A percentile compares a stretch with the other conserved stretches of the same genome.
Evolutionary conservation across 768 basidiomycete genomes (phyloP).

Genomic region (Boletus reticulatus): DNA sequence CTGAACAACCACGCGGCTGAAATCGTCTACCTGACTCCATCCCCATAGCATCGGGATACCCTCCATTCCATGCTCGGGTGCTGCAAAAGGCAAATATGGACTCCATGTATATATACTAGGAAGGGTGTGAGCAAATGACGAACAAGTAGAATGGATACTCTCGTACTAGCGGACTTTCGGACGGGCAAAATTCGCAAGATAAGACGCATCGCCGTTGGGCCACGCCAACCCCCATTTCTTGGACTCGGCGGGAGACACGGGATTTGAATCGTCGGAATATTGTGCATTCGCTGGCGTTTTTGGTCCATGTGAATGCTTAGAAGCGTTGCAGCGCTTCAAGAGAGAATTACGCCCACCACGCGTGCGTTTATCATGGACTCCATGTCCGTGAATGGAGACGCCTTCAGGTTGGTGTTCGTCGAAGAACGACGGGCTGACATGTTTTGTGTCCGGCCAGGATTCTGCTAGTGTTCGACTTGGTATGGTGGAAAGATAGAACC

Average conservation of each 20-base stretch:
- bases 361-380: slow-evolving; percentile 14
- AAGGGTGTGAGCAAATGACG: background rate
- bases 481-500: slow-evolving; percentile 4
- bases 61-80: slow-evolving; percentile 46
- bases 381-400: background rate
- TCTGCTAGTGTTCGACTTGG: slow-evolving; percentile 5
- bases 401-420: background rate
- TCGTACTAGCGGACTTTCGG: slow-evolving; percentile 44
- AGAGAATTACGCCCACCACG: slow-evolving; percentile 11
- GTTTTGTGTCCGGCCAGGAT: background rate
- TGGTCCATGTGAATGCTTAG: slow-evolving; percentile 5
- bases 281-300: background rate
- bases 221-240: slow-evolving; percentile 68
- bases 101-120: slow-evolving; percentile 68
- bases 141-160: slow-evolving; percentile 11
- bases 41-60: slow-evolving; percentile 78
- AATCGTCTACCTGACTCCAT: slow-evolving; percentile 44
- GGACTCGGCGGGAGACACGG: background rate
- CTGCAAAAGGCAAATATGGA: slow-evolving; percentile 42
- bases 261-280: background rate
- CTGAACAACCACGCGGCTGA: slow-evolving; percentile 42
- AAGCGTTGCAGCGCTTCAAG: slow-evolving; percentile 18
- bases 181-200: slow-evolving; percentile 50
- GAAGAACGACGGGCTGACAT: background rate
- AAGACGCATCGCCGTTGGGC: slow-evolving; percentile 52